phyloP scores from a whole-genome alignment of 2,329 filamentous ascomycete genomes.

The Leptographium lundbergii region DNA sequence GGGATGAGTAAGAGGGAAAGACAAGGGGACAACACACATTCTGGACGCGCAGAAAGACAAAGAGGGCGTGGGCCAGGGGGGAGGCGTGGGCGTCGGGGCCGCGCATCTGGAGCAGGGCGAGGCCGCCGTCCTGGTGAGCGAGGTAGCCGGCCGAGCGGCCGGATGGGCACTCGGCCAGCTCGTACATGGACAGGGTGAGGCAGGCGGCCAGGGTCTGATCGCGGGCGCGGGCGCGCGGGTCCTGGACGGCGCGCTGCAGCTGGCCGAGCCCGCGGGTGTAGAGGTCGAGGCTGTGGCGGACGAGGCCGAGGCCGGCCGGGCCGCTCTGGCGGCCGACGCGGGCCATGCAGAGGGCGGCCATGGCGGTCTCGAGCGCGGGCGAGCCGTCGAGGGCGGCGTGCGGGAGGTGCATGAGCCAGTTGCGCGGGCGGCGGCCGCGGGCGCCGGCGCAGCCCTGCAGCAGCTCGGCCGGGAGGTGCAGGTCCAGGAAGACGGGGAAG shows the following conservation, averaged over 20 bases:
- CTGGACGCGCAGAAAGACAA: constrained; percentile 12
- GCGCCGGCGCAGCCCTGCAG: not conserved
- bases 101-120: constrained; percentile 13
- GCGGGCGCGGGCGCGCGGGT: not conserved
- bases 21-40: constrained; percentile 3
- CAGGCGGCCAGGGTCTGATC: constrained; percentile 14
- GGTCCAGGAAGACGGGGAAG: constrained; percentile 7
- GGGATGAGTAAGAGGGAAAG: not conserved
- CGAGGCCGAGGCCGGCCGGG: constrained; percentile 7
- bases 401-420: constrained; percentile 10
- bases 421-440: not conserved
- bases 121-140: constrained; percentile 12
- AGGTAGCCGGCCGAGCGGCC: constrained; percentile 7
- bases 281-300: constrained; percentile 9
- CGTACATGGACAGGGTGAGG: constrained; percentile 13
- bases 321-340: constrained; percentile 6
- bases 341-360: constrained; percentile 9
- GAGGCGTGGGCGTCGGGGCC: constrained; percentile 10
- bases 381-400: constrained; percentile 2
- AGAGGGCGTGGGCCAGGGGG: constrained; percentile 11
- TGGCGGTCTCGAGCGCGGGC: constrained; percentile 7
- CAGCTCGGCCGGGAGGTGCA: constrained; percentile 8
- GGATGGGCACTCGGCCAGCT: constrained; percentile 13
- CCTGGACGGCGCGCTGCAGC: constrained; percentile 9
- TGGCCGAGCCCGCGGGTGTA: constrained; percentile 9